These are phyloP conservation scores for Rhodotorula glutinis DNA, from an alignment of 1,284 basidiomycete species.

Conservation along the genomic window DNA sequence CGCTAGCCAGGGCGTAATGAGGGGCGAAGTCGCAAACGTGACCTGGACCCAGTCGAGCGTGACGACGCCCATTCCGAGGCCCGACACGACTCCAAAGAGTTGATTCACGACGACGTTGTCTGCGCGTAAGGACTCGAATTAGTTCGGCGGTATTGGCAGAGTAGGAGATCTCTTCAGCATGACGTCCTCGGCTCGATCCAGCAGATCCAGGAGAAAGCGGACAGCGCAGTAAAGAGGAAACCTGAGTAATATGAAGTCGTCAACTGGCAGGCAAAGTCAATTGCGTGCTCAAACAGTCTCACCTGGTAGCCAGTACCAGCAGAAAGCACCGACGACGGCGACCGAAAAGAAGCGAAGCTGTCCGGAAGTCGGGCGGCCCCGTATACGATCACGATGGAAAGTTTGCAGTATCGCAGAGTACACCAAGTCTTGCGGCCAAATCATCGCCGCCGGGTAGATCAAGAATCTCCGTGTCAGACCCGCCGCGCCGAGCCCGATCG, in stretches of 20 bases:
- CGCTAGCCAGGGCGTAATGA: conserved; percentile 97
- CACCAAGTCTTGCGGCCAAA: conserved; percentile 94
- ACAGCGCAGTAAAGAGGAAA: conserved; percentile 80
- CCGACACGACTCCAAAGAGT: conserved; percentile 78
- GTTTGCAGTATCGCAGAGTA: conserved; percentile 90
- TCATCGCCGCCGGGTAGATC: conserved; percentile 93
- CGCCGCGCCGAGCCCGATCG: conserved; percentile 86
- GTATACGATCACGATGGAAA: conserved; percentile 90
- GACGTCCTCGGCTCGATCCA: conserved; percentile 75
- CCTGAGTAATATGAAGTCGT: conserved; percentile 55
- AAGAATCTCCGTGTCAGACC: conserved; percentile 80
- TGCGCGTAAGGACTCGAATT: conserved; percentile 51
- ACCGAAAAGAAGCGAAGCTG: conserved; percentile 75
- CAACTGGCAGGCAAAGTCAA: conserved; percentile 52
- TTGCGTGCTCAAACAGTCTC: conserved; percentile 50
- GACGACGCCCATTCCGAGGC: conserved; percentile 68
- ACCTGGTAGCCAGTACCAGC: conserved; percentile 88
- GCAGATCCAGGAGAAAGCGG: conserved; percentile 83
- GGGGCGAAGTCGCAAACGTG: conserved; percentile 80
- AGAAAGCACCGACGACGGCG: conserved; percentile 62
- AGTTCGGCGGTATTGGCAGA: too few relatives aligned
- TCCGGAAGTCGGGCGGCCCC: conserved; percentile 68
- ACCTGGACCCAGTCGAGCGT: conserved; percentile 97
- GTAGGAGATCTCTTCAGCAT: too few relatives aligned
- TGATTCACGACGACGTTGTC: conserved; percentile 80